These are phyloP conservation scores for Trametes elegans DNA, from an alignment of 768 basidiomycete genomes.

Conservation along the genomic window DNA sequence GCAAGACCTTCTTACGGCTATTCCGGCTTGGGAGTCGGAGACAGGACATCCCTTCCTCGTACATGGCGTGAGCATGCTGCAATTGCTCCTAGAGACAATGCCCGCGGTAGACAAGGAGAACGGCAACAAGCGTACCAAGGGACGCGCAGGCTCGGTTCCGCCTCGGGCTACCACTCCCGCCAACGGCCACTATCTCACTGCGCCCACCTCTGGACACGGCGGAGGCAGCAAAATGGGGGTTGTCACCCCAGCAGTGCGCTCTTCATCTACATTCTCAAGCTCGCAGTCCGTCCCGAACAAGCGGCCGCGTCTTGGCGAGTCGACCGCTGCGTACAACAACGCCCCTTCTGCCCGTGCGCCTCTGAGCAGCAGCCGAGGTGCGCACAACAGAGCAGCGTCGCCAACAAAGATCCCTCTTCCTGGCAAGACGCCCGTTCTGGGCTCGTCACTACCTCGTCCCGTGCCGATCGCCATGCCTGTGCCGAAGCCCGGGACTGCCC, in stretches of 20 bases:
- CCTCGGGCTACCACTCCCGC: slow-evolving; percentile 61
- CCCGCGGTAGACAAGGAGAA: slow-evolving; percentile 78
- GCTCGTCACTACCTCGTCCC: slow-evolving; percentile 36
- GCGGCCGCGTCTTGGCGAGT: slow-evolving; percentile 54
- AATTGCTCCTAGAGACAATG: slow-evolving; percentile 71
- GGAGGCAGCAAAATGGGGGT: slow-evolving; percentile 34
- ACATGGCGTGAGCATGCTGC: slow-evolving; percentile 78
- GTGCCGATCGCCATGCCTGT: slow-evolving; percentile 47
- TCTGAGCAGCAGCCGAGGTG: slow-evolving; percentile 34
- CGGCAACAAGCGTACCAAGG: slow-evolving; percentile 29
- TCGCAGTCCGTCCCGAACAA: slow-evolving; percentile 58
- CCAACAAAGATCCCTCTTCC: slow-evolving; percentile 44
- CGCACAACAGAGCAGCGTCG: slow-evolving; percentile 36
- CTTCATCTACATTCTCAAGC: slow-evolving; percentile 42
- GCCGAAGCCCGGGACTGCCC: slow-evolving; percentile 49
- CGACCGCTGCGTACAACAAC: slow-evolving; percentile 24
- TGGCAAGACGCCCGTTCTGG: slow-evolving; percentile 34
- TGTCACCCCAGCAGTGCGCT: slow-evolving; percentile 64
- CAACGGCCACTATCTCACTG: slow-evolving; percentile 32
- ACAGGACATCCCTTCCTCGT: slow-evolving; percentile 77
- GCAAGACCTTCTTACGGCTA: slow-evolving; percentile 72
- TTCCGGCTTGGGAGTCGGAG: slow-evolving; percentile 86
- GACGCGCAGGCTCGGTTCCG: slow-evolving; percentile 56
- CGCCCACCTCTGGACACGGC: slow-evolving; percentile 28
- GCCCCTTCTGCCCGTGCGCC: slow-evolving; percentile 6